Conservation (phyloP, 208 protist genomes). For the Leptomonas pyrrhocoris region DNA sequence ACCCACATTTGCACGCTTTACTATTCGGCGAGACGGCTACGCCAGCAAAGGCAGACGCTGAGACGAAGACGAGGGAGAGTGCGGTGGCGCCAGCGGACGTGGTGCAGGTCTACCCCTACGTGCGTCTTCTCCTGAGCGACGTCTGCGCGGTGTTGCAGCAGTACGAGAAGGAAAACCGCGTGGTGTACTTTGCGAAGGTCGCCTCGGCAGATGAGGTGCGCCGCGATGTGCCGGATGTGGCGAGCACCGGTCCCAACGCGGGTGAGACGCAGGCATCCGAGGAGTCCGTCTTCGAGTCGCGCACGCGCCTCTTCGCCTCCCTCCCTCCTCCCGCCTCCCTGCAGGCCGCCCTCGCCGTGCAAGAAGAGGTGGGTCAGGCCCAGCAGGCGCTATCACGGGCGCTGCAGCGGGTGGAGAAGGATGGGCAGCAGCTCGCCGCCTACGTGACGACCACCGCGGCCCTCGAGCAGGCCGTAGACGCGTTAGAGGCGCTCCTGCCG, state of each 20-base stretch:
- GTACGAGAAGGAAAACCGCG: slow-evolving; percentile 65
- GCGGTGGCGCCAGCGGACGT: slow-evolving; percentile 35
- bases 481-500: slow-evolving; percentile 21
- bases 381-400: slow-evolving; percentile 25
- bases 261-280: slow-evolving; percentile 7
- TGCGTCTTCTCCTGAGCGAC: slow-evolving; percentile 38
- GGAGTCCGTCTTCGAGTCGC: slow-evolving; percentile 17
- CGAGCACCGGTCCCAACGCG: slow-evolving; percentile 4
- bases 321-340: slow-evolving; percentile 30
- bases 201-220: slow-evolving; percentile 37
- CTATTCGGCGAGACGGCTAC: slow-evolving; percentile 5
- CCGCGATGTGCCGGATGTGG: slow-evolving; percentile 54
- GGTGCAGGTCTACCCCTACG: slow-evolving; percentile 56
- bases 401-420: slow-evolving; percentile 27
- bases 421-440: slow-evolving; percentile 8
- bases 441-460: slow-evolving; percentile 23
- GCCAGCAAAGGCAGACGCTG: neutral
- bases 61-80: neutral
- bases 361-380: slow-evolving; percentile 32
- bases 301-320: slow-evolving; percentile 21
- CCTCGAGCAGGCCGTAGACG: slow-evolving; percentile 25
- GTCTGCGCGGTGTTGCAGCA: slow-evolving; percentile 35
- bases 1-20: slow-evolving; percentile 27
- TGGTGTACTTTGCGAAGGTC: slow-evolving; percentile 59
- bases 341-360: slow-evolving; percentile 27